Conservation (phyloP, 2,329 filamentous ascomycete species). For the Hymenoscyphus linearis region DNA sequence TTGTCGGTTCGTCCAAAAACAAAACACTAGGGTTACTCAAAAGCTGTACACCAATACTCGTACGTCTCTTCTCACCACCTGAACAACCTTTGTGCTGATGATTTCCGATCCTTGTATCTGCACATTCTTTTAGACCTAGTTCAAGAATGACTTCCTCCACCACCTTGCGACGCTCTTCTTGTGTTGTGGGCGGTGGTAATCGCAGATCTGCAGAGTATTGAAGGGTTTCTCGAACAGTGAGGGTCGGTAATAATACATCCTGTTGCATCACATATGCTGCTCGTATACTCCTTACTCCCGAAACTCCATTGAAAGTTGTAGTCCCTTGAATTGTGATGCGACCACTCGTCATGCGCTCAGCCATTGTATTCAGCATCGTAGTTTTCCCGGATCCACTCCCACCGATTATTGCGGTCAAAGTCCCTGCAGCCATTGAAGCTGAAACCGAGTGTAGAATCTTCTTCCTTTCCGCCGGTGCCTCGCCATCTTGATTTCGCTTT, state of each 20-base stretch:
- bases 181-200: constrained; percentile 56
- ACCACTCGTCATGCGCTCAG: constrained; percentile 57
- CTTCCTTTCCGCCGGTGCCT: constrained; percentile 36
- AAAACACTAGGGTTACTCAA: constrained; percentile 73
- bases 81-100: constrained; percentile 69
- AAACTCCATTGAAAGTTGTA: constrained; percentile 55
- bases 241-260: constrained; percentile 65
- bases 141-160: constrained; percentile 75
- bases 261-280: constrained; percentile 73
- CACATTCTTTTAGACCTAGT: constrained; percentile 70
- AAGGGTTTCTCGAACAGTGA: constrained; percentile 72
- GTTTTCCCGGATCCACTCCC: constrained; percentile 71
- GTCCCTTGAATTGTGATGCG: constrained; percentile 47
- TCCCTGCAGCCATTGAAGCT: constrained; percentile 59
- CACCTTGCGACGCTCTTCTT: constrained; percentile 53
- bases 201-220: constrained; percentile 68
- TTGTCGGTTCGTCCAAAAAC: constrained; percentile 76
- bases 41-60: constrained; percentile 72
- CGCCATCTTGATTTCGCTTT: constrained; percentile 29
- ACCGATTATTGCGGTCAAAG: constrained; percentile 69
- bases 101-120: constrained; percentile 68
- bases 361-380: constrained; percentile 65
- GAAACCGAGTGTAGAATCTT: constrained; percentile 57
- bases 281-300: constrained; percentile 48
- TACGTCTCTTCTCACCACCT: constrained; percentile 71